A percentile compares a stretch with the other conserved stretches of the same genome.
Evolutionary conservation across 148 eudicot species (phyloP).

Genomic region (Camellia granthamiana): DNA sequence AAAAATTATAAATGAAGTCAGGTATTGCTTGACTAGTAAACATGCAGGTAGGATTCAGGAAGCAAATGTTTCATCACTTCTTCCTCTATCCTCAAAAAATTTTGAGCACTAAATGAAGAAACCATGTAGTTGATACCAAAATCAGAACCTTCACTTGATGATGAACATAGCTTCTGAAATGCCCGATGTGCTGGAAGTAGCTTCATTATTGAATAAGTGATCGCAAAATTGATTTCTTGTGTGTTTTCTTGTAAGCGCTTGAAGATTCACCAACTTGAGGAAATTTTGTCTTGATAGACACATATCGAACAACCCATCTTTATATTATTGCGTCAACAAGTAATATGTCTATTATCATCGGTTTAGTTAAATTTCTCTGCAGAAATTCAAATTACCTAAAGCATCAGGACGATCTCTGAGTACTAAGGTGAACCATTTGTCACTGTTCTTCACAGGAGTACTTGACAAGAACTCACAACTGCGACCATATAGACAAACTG

Average conservation of each 20-base stretch:
- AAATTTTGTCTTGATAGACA: constrained; percentile 37
- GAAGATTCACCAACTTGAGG: constrained; percentile 50
- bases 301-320: constrained; percentile 91
- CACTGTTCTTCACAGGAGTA: constrained; percentile 55
- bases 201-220: constrained; percentile 80
- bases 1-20: too few relatives aligned
- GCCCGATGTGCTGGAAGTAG: constrained; percentile 82
- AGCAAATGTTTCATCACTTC: constrained; percentile 47
- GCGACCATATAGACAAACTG: constrained; percentile 38
- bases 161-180: constrained; percentile 50
- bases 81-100: constrained; percentile 71
- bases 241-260: constrained; percentile 67
- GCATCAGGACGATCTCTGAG: constrained; percentile 86
- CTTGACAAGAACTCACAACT: constrained; percentile 31
- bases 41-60: too few relatives aligned
- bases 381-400: constrained; percentile 69
- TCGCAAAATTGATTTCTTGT: constrained; percentile 83
- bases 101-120: constrained; percentile 64
- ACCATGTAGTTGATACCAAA: constrained; percentile 76
- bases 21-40: too few relatives aligned
- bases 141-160: constrained; percentile 50
- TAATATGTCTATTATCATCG: constrained; percentile 83
- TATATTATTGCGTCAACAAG: constrained; percentile 80
- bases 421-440: constrained; percentile 84
- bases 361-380: constrained; percentile 89